Percentiles rank a stretch among this genome's conserved stretches.
Evolutionary conservation across 1,284 basidiomycete species (phyloP).

Genomic region (Ceratobasidium sp.): DNA sequence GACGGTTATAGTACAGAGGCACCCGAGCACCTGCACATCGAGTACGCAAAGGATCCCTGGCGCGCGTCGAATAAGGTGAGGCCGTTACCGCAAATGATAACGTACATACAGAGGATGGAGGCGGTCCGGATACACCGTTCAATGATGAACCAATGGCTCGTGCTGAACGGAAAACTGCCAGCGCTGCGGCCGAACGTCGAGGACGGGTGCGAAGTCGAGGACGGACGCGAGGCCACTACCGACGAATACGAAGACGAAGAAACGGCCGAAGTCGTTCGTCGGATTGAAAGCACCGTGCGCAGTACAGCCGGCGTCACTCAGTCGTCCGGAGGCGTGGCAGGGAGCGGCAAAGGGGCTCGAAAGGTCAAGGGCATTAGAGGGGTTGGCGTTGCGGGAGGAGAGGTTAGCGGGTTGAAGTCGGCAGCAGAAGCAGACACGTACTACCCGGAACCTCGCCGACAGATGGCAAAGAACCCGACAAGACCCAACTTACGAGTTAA

Average conservation of each 20-base stretch:
- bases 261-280: not conserved
- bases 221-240: not conserved
- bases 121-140: not conserved
- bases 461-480: conserved; percentile 4
- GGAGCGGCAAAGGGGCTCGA: too few species aligned
- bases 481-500: not conserved
- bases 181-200: not conserved
- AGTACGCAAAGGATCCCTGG: conserved; percentile 5
- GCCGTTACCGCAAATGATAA: not conserved
- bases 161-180: not conserved
- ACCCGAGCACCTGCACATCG: conserved; percentile 41
- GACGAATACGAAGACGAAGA: not conserved
- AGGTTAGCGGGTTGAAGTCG: too few species aligned
- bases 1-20: conserved; percentile 41
- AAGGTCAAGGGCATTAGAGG: too few species aligned
- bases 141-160: not conserved
- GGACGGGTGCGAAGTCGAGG: not conserved
- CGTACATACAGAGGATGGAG: not conserved
- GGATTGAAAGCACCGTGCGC: too few species aligned
- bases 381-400: too few species aligned
- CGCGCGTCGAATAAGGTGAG: conserved; percentile 14
- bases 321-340: too few species aligned
- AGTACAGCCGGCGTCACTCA: too few species aligned
- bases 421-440: not conserved
- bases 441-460: not conserved